Base-by-base conservation (phyloP, 768 basidiomycete genomes). In the Daedalea quercina region DNA sequence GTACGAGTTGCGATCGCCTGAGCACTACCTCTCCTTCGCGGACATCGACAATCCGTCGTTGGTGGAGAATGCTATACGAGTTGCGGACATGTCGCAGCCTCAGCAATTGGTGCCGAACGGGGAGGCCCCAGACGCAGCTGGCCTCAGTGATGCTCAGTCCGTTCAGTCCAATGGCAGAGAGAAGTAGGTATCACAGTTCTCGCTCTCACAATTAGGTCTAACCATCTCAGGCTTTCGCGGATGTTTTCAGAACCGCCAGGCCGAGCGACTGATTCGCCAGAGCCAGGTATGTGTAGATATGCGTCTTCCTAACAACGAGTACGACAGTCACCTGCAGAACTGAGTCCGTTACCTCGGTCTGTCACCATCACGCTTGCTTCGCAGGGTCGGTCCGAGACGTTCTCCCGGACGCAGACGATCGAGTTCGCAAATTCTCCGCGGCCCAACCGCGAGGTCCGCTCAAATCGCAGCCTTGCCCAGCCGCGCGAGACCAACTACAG, bases 371-470 rank as follows among this genome's bases (percentile, higher is more conserved):
- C 20, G 12, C n/a, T 49, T 19, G 48, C 48, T 13, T 35, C 48
- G 24, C 48, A 35, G 22, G 34, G 25, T 9, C 7, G 48, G 22
- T 8, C 13, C 24, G 26, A n/a, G 24, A 26, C 6, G 46, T 66
- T 65, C 61, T 73, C 60, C 44, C 71, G 73, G 9, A 75, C 75
- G 9, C 71, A 75, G 33, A 80, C 78, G 0, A 64, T 81, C 41
- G 80, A 82, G 56, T 82, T 82, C 59, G 77, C 76, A 4, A 68
- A 71, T n/a, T 55, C 58, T 15, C 62, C 72, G 15, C 50, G 48
- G 4, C 56, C 56, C 22, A 33, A 46, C 4, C 56, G 57, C 31
- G 51, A 51, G 1, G 25, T 31, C 26, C 41, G 47, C 12, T 49
- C 47, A 9, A 22, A 20, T 20, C 44, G 44, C 23, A 44, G 44